phyloP scores from a whole-genome alignment of 306 rosid species.

The Erythrophleum fordii region DNA sequence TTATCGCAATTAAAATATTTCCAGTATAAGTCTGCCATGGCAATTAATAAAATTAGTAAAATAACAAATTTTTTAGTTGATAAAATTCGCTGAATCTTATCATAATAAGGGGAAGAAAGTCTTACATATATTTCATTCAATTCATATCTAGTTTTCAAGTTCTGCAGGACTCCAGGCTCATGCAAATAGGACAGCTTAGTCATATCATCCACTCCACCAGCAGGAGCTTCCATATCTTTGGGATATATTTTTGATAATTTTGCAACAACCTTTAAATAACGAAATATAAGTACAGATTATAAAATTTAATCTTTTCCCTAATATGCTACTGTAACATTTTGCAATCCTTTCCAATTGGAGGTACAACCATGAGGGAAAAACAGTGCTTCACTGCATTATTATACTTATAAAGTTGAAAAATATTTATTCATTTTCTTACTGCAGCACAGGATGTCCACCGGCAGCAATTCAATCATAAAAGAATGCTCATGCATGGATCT shows the following conservation, averaged over 20 bases:
- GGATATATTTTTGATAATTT: slow-evolving; percentile 77
- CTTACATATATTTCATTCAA: slow-evolving; percentile 95
- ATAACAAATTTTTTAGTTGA: slow-evolving; percentile 17
- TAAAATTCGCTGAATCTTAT: slow-evolving; percentile 25
- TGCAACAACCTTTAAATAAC: slow-evolving; percentile 59
- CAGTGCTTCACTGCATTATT: slow-evolving; percentile 23
- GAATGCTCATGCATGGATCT: background rate
- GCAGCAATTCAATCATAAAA: slow-evolving; percentile 1
- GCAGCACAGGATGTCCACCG: slow-evolving; percentile 2
- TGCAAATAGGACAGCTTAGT: slow-evolving; percentile 95
- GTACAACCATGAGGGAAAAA: slow-evolving; percentile 17
- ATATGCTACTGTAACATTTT: background rate
- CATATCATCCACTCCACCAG: slow-evolving; percentile 99
- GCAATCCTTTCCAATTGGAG: background rate
- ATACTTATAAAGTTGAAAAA: slow-evolving; percentile 1
- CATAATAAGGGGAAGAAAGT: slow-evolving; percentile 31
- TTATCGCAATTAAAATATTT: slow-evolving; percentile 94
- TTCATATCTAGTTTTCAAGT: slow-evolving; percentile 87
- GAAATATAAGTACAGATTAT: slow-evolving; percentile 32
- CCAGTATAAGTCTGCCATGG: slow-evolving; percentile 94
- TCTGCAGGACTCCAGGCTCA: slow-evolving; percentile 96
- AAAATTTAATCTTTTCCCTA: slow-evolving; percentile 26
- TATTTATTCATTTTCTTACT: slow-evolving; percentile 1
- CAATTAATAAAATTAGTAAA: slow-evolving; percentile 23
- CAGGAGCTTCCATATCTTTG: slow-evolving; percentile 90